Percentiles rank a stretch among this genome's conserved stretches.
phyloP scores from a whole-genome alignment of 2,329 filamentous ascomycete genomes.

The Stachybotrys echinatus region DNA sequence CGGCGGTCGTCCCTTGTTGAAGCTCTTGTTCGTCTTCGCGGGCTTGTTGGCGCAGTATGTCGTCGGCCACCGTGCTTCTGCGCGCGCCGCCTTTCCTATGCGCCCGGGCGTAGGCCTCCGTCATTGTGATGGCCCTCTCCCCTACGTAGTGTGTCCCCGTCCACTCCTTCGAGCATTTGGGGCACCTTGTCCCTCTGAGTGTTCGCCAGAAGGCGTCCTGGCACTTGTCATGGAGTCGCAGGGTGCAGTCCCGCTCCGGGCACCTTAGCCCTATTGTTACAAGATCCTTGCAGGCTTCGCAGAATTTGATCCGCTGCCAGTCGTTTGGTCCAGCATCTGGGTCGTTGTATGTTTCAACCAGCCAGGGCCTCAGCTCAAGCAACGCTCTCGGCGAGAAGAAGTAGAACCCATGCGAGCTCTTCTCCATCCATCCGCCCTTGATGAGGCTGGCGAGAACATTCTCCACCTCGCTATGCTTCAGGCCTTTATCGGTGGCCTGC shows the following conservation, averaged over 20 bases:
- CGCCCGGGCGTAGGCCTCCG: conserved; percentile 42
- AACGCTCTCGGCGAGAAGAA: conserved; percentile 70
- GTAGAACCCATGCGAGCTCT: conserved; percentile 67
- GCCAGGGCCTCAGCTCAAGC: conserved; percentile 79
- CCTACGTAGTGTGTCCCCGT: conserved; percentile 45
- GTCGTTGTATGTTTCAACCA: conserved; percentile 88
- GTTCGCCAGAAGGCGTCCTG: conserved; percentile 67
- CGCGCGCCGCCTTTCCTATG: conserved; percentile 27
- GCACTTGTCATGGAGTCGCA: conserved; percentile 74
- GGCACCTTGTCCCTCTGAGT: conserved; percentile 57
- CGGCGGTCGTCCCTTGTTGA: background rate
- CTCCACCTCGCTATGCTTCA: conserved; percentile 78
- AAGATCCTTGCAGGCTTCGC: conserved; percentile 83
- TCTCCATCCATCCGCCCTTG: conserved; percentile 79
- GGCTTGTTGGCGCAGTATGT: conserved; percentile 22
- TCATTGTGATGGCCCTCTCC: conserved; percentile 50
- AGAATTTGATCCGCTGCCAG: conserved; percentile 76
- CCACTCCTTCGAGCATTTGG: conserved; percentile 52
- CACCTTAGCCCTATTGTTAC: conserved; percentile 82
- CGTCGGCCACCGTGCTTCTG: conserved; percentile 27
- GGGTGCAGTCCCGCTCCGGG: conserved; percentile 58
- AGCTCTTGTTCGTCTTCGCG: conserved; percentile 8
- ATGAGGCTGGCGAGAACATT: conserved; percentile 63
- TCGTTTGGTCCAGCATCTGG: conserved; percentile 52
- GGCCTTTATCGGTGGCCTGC: conserved; percentile 41